A percentile compares a stretch with the other conserved stretches of the same genome.
These are phyloP conservation scores for Ceratocystis lukuohia DNA, from an alignment of 2,329 filamentous ascomycete species.

Conservation along the genomic window DNA sequence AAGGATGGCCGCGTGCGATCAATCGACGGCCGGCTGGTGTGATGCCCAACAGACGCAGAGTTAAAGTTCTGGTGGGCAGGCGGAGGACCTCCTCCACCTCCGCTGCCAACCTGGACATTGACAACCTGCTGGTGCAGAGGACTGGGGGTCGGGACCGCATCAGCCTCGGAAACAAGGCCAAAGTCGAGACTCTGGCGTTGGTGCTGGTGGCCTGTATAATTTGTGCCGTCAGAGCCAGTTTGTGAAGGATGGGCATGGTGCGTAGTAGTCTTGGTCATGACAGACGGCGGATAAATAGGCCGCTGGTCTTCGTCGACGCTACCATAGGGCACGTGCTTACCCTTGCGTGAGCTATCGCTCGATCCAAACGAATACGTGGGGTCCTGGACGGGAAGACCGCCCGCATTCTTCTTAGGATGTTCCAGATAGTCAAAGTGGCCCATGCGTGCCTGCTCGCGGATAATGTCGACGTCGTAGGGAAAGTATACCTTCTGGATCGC, in stretches of 20 bases:
- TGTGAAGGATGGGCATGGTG: slow-evolving; percentile 66
- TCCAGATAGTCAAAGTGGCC: slow-evolving; percentile 67
- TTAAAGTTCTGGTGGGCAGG: slow-evolving; percentile 21
- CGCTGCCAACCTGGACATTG: slow-evolving; percentile 22
- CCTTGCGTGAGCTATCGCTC: slow-evolving; percentile 39
- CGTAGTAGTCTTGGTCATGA: slow-evolving; percentile 58
- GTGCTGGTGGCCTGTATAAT: slow-evolving; percentile 58
- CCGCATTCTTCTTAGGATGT: slow-evolving; percentile 26
- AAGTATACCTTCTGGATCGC: slow-evolving; percentile 85
- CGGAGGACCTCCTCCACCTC: slow-evolving; percentile 21
- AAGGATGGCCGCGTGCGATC: slow-evolving; percentile 70
- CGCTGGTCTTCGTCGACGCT: slow-evolving; percentile 75
- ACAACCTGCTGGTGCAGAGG: background rate
- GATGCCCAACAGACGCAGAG: slow-evolving; percentile 24
- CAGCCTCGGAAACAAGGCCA: slow-evolving; percentile 13
- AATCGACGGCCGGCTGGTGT: slow-evolving; percentile 39
- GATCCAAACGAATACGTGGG: slow-evolving; percentile 23
- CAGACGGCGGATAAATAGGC: slow-evolving; percentile 86
- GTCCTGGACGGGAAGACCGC: slow-evolving; percentile 10
- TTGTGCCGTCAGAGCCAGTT: slow-evolving; percentile 87
- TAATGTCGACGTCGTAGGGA: slow-evolving; percentile 85
- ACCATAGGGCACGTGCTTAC: slow-evolving; percentile 44
- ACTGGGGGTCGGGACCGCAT: slow-evolving; percentile 7
- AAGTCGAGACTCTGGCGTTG: slow-evolving; percentile 18
- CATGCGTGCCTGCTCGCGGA: slow-evolving; percentile 77